Percentiles rank a stretch among this genome's conserved stretches.
These are phyloP conservation scores for Hirschioporus abietinus DNA, from an alignment of 768 basidiomycete genomes.

Conservation along the genomic window DNA sequence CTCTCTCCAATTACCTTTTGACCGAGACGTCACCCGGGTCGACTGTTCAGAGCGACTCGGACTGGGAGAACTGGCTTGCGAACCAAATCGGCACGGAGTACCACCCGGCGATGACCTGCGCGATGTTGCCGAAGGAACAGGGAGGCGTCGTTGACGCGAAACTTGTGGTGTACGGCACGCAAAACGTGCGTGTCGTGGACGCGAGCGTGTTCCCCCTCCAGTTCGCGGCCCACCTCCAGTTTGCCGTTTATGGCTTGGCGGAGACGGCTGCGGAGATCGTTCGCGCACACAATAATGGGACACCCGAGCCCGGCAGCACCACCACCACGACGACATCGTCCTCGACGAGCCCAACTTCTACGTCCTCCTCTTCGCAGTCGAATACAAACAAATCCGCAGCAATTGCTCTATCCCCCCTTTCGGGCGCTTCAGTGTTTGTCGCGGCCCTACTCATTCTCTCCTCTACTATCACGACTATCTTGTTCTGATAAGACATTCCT, in stretches of 20 bases:
- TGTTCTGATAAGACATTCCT: neutral
- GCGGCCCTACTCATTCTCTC: neutral
- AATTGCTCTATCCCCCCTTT: neutral
- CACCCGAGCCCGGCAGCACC: slow-evolving; percentile 12
- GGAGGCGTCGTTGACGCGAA: slow-evolving; percentile 57
- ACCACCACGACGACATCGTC: slow-evolving; percentile 10
- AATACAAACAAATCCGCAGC: neutral
- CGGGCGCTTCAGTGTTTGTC: neutral
- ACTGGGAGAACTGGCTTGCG: slow-evolving; percentile 50
- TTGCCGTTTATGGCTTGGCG: slow-evolving; percentile 38
- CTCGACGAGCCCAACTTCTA: neutral
- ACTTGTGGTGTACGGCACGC: slow-evolving; percentile 51
- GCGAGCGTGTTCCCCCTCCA: slow-evolving; percentile 52
- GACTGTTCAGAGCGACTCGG: slow-evolving; percentile 44
- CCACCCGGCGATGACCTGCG: slow-evolving; percentile 54
- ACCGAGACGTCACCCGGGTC: slow-evolving; percentile 47
- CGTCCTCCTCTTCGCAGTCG: neutral
- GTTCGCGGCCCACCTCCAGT: slow-evolving; percentile 39
- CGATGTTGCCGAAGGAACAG: slow-evolving; percentile 47
- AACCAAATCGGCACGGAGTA: slow-evolving; percentile 44
- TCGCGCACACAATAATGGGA: slow-evolving; percentile 32
- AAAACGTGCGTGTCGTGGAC: slow-evolving; percentile 55
- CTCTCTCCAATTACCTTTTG: slow-evolving; percentile 41
- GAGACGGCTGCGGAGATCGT: slow-evolving; percentile 43
- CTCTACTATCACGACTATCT: neutral